These are phyloP conservation scores for Verticillium nonalfalfae DNA, from an alignment of 2,329 filamentous ascomycete genomes.

Conservation along the genomic window DNA sequence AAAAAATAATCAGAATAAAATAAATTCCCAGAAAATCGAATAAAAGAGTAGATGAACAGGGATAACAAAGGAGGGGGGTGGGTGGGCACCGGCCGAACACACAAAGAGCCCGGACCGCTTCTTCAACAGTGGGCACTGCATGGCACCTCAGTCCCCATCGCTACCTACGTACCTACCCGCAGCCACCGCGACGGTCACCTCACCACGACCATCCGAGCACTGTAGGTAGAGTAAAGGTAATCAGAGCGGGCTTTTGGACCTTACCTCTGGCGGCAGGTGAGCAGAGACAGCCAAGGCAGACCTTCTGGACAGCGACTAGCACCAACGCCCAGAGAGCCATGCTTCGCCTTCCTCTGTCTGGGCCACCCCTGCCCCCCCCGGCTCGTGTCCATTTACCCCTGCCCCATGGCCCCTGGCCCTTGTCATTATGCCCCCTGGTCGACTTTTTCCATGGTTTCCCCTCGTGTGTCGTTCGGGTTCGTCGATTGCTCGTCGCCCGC, in stretches of 20 bases:
- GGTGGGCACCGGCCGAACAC: neutral
- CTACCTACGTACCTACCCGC: neutral
- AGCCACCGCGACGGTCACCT: neutral
- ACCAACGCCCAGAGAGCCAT: neutral
- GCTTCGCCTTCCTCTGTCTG: neutral
- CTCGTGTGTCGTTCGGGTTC: neutral
- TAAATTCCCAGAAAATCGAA: neutral
- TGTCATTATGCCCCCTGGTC: neutral
- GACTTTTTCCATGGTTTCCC: neutral
- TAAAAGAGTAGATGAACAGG: neutral
- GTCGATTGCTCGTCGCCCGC: neutral
- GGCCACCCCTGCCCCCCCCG: neutral
- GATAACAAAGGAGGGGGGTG: neutral
- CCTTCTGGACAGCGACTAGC: neutral
- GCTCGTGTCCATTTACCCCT: neutral
- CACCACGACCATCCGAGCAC: neutral
- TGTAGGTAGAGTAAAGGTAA: neutral
- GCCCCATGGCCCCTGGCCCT: neutral
- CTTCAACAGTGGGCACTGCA: neutral
- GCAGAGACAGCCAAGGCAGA: neutral
- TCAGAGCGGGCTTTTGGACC: neutral
- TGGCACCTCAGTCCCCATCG: neutral
- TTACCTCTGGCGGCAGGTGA: neutral
- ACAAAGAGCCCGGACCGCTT: neutral
- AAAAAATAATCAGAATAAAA: neutral